Evolutionary conservation across 805 yeast species (phyloP), one percentile per base, ranked within the genome.

Genomic region (Suhomyces sp.): DNA sequence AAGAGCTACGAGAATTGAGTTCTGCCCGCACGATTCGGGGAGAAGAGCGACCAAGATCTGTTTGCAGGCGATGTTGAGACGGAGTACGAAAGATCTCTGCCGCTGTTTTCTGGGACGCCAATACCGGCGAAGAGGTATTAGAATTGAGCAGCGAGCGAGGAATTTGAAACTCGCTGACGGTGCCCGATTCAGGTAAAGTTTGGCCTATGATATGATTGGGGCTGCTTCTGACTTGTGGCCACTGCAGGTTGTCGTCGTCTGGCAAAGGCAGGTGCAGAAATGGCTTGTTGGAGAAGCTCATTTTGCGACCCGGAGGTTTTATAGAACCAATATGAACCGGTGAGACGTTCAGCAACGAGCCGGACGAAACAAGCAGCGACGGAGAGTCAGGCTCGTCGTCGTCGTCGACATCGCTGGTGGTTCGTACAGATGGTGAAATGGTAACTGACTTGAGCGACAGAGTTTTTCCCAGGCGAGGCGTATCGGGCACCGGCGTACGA

Each of bases 371-470:
- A 2, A 48, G 43, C 17, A 64, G 62, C 29, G 55, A 60, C 13
- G 66, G 66, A 8, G 67, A 63, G 3, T 39, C 13, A 4, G 60
- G 53, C 15, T 29, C 49, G 21, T 48, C 37, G 22, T 50, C 48
- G 17, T 46, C 49, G n/a, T 50, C 57, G 20, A 44, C 51, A 17
- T 40, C 48, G 10, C 47, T 19, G 12, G 22, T 55, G 27, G 49
- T 48, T 46, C 70, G 54, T 0, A 62, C 56, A 48, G 70, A 70
- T 8, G 77, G 77, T 10, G 76, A 68, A 8, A 72, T 71, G 3
- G 76, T 69, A 5, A 75, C 62, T 4, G 75, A 66, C 49, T 72
- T 72, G 39, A 75, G 60, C 1, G 78, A 71, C 10, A 72, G 74
- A 0, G 72, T 63, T 37, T 66, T 62, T n/a, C 52, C 35, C 40